Percentiles rank a stretch among this genome's conserved stretches.
These are phyloP conservation scores for Xylariaceae sp. DNA, from an alignment of 2,329 filamentous ascomycete genomes.

Conservation along the genomic window DNA sequence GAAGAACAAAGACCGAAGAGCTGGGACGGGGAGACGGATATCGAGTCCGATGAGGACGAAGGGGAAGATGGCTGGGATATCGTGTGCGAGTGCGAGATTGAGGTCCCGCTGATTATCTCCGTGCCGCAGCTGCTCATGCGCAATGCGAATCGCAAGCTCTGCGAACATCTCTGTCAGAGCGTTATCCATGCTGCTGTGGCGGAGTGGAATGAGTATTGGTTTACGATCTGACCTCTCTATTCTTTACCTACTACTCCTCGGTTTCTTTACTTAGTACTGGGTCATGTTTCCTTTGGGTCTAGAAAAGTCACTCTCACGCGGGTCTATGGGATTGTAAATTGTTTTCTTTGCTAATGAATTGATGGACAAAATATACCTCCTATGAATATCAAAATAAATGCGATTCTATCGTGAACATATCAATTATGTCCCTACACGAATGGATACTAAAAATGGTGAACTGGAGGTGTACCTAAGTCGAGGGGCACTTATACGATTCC, in stretches of 20 bases:
- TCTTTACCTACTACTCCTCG: no score
- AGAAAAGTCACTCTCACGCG: no score
- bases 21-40: constrained; percentile 10
- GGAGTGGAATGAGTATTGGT: constrained; percentile 3
- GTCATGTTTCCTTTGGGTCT: no score
- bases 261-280: no score
- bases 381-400: no score
- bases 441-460: no score
- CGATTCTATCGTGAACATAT: background rate
- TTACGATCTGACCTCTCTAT: background rate
- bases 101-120: constrained; percentile 10
- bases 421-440: no score
- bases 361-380: no score
- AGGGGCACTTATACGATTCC: no score
- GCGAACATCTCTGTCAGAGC: constrained; percentile 7
- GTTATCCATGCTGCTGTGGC: background rate
- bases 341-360: background rate
- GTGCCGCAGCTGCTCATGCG: constrained; percentile 4
- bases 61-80: constrained; percentile 10
- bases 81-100: constrained; percentile 14
- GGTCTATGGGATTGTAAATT: background rate
- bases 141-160: constrained; percentile 10
- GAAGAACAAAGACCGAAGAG: background rate
- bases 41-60: background rate
- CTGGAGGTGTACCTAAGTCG: no score